Conservation (phyloP, 805 yeast genomes). For the Dipodascus geniculatus region DNA sequence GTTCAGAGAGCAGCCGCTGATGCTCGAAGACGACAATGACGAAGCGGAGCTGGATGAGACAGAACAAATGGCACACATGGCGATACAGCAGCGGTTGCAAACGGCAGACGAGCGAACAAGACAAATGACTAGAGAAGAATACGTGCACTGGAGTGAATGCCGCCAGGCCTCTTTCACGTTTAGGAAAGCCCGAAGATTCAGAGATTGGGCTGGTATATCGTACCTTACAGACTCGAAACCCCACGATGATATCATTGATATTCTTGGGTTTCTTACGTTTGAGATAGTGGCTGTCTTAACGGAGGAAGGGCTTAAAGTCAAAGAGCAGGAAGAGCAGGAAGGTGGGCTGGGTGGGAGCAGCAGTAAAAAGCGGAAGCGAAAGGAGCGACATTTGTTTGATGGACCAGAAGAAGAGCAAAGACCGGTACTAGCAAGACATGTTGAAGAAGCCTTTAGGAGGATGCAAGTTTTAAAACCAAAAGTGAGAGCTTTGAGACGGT, state of each 20-base stretch:
- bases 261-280: constrained; percentile 86
- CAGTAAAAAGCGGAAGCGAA: constrained; percentile 34
- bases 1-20: constrained; percentile 84
- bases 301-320: constrained; percentile 78
- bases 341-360: constrained; percentile 26
- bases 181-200: constrained; percentile 83
- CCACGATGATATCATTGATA: constrained; percentile 93
- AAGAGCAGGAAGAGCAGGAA: constrained; percentile 46
- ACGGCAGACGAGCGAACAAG: constrained; percentile 89
- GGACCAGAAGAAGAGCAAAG: constrained; percentile 76
- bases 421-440: constrained; percentile 70
- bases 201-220: constrained; percentile 91
- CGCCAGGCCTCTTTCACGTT: constrained; percentile 95
- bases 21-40: constrained; percentile 47
- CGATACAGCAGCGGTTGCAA: constrained; percentile 79
- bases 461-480: constrained; percentile 48
- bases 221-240: constrained; percentile 82
- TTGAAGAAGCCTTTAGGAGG: constrained; percentile 81
- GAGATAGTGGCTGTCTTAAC: constrained; percentile 93
- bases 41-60: constrained; percentile 58
- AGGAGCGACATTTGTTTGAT: constrained; percentile 51
- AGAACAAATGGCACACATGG: constrained; percentile 78
- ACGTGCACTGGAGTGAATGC: constrained; percentile 98
- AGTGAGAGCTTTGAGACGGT: constrained; percentile 55
- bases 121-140: constrained; percentile 92